Evolutionary conservation across 2,329 filamentous ascomycete genomes (phyloP).

Genomic region (Fusarium pseudoanthophilum): DNA sequence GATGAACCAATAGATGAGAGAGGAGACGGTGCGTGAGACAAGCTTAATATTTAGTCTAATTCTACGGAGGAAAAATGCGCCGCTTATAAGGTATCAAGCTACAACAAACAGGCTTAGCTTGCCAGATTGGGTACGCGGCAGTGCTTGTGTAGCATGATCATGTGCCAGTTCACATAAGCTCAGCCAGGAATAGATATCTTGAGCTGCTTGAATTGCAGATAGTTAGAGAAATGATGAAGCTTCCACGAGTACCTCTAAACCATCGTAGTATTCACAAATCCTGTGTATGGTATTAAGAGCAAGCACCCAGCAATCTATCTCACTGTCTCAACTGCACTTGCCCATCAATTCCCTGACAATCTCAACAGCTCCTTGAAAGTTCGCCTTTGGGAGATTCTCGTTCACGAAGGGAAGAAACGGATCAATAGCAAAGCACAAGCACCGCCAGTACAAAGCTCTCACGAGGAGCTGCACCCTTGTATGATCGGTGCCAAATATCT

Average conservation of each 20-base stretch:
- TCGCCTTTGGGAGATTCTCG: neutral
- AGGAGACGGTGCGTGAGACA: neutral
- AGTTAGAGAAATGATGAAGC: too few relatives aligned
- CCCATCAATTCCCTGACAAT: neutral
- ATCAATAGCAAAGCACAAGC: conserved; percentile 21
- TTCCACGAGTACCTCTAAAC: fast-evolving
- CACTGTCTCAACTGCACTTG: neutral
- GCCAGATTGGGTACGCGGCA: neutral
- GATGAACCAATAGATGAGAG: neutral
- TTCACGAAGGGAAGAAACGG: conserved; percentile 5
- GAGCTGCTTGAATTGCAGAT: too few relatives aligned
- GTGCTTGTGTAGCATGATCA: neutral
- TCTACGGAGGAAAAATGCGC: neutral
- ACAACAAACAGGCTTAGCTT: neutral
- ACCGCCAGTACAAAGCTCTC: conserved; percentile 22
- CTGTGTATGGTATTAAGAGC: too few relatives aligned
- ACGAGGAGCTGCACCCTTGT: neutral
- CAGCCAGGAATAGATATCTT: neutral
- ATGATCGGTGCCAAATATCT: neutral
- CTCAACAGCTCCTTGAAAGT: neutral
- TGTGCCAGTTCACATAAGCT: too few relatives aligned
- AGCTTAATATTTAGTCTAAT: neutral
- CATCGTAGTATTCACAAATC: too few relatives aligned
- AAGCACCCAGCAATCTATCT: too few relatives aligned
- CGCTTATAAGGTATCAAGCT: neutral